Conservation (phyloP, 768 basidiomycete species). For the Termitomyces sp. region DNA sequence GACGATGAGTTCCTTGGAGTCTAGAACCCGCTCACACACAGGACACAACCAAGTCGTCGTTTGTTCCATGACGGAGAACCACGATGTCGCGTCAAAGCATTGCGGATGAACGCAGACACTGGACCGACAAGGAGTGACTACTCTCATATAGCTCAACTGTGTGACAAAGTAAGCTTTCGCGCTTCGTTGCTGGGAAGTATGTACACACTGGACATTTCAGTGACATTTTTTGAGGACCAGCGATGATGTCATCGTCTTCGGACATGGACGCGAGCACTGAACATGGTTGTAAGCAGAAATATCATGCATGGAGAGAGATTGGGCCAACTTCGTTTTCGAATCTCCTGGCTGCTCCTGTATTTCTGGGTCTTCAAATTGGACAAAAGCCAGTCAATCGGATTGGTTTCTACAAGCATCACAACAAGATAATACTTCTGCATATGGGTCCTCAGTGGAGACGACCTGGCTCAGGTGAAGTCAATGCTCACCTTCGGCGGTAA, state of each 20-base stretch:
- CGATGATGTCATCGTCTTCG: conserved; percentile 89
- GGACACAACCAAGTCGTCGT: conserved; percentile 97
- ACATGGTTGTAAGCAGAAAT: neutral
- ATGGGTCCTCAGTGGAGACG: neutral
- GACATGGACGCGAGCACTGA: conserved; percentile 54
- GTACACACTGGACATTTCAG: conserved; percentile 85
- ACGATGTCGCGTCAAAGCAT: conserved; percentile 93
- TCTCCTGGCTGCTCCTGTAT: conserved; percentile 54
- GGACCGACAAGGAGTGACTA: conserved; percentile 82
- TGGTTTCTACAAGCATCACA: conserved; percentile 80
- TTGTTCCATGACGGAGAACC: conserved; percentile 94
- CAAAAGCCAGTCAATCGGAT: conserved; percentile 64
- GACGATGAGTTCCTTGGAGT: conserved; percentile 77
- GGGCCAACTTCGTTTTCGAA: conserved; percentile 60
- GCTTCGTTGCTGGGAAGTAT: neutral
- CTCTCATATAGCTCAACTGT: conserved; percentile 81
- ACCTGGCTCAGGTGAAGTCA: neutral
- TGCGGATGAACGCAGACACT: conserved; percentile 83
- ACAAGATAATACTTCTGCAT: conserved; percentile 80
- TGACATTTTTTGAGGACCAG: conserved; percentile 85
- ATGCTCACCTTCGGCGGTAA: conserved; percentile 59
- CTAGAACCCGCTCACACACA: conserved; percentile 78
- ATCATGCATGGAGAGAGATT: neutral
- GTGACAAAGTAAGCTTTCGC: conserved; percentile 13
- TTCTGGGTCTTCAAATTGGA: conserved; percentile 64